phyloP scores from a whole-genome alignment of 164 flowering plant species.

The Saururus chinensis region DNA sequence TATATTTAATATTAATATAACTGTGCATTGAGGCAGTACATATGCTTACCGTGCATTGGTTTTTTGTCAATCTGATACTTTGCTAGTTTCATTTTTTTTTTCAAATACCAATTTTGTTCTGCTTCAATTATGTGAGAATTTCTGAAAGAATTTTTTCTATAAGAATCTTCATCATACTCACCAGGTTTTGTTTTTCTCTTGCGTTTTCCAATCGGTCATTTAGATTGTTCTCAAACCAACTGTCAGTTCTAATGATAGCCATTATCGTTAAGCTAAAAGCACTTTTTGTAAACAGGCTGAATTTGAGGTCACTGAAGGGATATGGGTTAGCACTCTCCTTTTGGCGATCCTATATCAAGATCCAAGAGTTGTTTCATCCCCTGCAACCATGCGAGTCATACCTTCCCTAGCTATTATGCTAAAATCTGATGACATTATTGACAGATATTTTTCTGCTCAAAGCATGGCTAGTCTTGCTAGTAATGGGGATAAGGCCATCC shows the following conservation, averaged over 20 bases:
- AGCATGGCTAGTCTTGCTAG: slow-evolving; percentile 75
- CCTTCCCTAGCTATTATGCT: slow-evolving; percentile 58
- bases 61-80: too few species aligned
- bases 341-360: slow-evolving; percentile 71
- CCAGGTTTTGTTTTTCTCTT: not conserved
- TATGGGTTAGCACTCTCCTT: slow-evolving; percentile 72
- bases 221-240: not conserved
- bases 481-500: slow-evolving; percentile 44
- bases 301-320: slow-evolving; percentile 58
- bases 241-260: not conserved
- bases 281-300: slow-evolving; percentile 42
- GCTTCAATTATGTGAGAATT: too few species aligned
- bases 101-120: too few species aligned
- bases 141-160: too few species aligned
- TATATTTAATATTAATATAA: too few species aligned
- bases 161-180: too few species aligned
- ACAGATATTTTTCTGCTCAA: slow-evolving; percentile 70
- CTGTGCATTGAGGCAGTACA: too few species aligned
- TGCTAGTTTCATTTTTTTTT: too few species aligned
- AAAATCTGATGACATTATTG: slow-evolving; percentile 66
- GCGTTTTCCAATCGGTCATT: not conserved
- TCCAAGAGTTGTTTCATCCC: slow-evolving; percentile 38
- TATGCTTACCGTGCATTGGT: too few species aligned
- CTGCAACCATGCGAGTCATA: slow-evolving; percentile 52
- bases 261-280: not conserved